Evolutionary conservation across 108 stramenopile genomes (phyloP).

Genomic region (Pseudonitzschia pungens): DNA sequence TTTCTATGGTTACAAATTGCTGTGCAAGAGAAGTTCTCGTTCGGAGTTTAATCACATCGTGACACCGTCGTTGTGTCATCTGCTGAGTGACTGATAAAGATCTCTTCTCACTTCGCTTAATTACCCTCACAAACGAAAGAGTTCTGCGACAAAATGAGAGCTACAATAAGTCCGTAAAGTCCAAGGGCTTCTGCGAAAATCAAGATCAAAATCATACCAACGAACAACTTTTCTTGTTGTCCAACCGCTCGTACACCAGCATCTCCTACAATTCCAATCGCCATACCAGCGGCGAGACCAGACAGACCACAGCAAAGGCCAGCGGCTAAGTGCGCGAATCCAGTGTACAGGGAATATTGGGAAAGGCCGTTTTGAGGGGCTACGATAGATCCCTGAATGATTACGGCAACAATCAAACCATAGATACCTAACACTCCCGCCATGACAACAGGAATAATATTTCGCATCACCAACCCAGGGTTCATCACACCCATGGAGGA

Average conservation of each 20-base stretch:
- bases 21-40: background rate
- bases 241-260: slow-evolving; percentile 98
- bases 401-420: slow-evolving; percentile 98
- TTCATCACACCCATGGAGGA: slow-evolving; percentile 99
- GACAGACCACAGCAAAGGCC: slow-evolving; percentile 97
- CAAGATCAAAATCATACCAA: slow-evolving; percentile 98
- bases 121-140: slow-evolving; percentile 83
- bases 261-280: slow-evolving; percentile 99
- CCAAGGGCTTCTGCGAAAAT: slow-evolving; percentile 99
- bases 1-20: slow-evolving; percentile 15
- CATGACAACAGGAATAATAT: slow-evolving; percentile 99
- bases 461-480: slow-evolving; percentile 96
- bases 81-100: background rate
- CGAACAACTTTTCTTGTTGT: slow-evolving; percentile 97
- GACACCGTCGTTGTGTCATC: background rate
- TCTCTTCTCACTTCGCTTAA: slow-evolving; percentile 14
- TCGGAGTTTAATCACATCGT: background rate
- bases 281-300: slow-evolving; percentile 98
- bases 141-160: slow-evolving; percentile 96
- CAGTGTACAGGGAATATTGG: slow-evolving; percentile 91
- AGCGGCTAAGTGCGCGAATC: slow-evolving; percentile 96
- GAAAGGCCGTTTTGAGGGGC: slow-evolving; percentile 71
- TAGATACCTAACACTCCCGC: slow-evolving; percentile 99
- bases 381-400: slow-evolving; percentile 89
- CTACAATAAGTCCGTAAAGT: slow-evolving; percentile 98